Evolutionary conservation across 768 basidiomycete genomes (phyloP).

Genomic region (Aureoboletus auriporus): DNA sequence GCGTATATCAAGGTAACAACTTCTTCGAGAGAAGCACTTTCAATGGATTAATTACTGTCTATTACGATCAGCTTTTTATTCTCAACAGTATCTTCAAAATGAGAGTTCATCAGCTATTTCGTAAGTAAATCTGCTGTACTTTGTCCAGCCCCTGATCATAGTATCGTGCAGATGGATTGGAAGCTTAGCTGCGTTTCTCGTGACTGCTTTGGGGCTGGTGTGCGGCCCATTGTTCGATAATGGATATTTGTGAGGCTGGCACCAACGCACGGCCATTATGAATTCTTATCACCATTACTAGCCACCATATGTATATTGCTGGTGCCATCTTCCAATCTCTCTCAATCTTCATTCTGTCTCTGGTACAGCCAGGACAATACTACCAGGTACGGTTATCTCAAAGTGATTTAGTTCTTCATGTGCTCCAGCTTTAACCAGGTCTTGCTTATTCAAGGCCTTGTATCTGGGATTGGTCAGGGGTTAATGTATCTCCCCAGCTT

Average conservation of each 20-base stretch:
- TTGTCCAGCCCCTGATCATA: neutral
- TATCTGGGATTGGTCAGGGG: slow-evolving; percentile 39
- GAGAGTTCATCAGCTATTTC: slow-evolving; percentile 24
- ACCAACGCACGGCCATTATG: too few relatives aligned
- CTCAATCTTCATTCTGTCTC: slow-evolving; percentile 36
- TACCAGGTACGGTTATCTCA: neutral
- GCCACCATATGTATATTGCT: slow-evolving; percentile 16
- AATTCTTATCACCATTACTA: neutral
- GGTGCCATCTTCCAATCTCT: slow-evolving; percentile 27
- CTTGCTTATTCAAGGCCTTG: slow-evolving; percentile 44
- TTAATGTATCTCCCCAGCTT: slow-evolving; percentile 43
- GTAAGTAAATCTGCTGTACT: slow-evolving; percentile 3
- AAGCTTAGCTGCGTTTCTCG: slow-evolving; percentile 15
- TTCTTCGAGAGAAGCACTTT: neutral
- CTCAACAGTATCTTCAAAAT: slow-evolving; percentile 15
- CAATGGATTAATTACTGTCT: neutral
- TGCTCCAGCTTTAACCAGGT: slow-evolving; percentile 20
- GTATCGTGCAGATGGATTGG: slow-evolving; percentile 26
- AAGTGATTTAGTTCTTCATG: too few relatives aligned
- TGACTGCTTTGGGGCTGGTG: slow-evolving; percentile 18
- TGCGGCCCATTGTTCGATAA: slow-evolving; percentile 24
- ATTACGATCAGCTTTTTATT: slow-evolving; percentile 17
- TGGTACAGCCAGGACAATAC: slow-evolving; percentile 28
- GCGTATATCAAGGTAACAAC: slow-evolving; percentile 25
- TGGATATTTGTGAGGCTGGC: slow-evolving; percentile 24